phyloP scores from a whole-genome alignment of 2,329 filamentous ascomycete genomes.

The Sporothrix luriei region DNA sequence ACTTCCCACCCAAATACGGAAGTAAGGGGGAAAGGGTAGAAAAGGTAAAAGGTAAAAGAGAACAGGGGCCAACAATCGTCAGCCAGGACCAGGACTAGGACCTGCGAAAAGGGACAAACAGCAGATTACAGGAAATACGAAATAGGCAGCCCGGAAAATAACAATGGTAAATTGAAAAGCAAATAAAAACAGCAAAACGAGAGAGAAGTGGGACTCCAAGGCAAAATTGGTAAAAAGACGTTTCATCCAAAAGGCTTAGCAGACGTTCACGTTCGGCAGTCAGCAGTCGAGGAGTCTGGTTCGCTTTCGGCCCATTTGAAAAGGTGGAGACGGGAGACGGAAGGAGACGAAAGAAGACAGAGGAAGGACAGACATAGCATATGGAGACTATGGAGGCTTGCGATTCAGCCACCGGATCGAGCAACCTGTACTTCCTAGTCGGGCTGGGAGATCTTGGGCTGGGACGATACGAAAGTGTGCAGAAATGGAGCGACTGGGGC shows the following conservation, averaged over 20 bases:
- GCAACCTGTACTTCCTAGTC: background rate
- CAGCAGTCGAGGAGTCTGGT: background rate
- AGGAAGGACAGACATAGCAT: background rate
- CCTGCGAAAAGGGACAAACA: background rate
- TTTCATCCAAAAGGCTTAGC: constrained; percentile 6
- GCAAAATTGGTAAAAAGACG: background rate
- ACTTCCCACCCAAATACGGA: background rate
- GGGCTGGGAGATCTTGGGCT: too few species aligned
- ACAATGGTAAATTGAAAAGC: background rate
- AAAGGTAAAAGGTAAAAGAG: background rate
- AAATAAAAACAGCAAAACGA: background rate
- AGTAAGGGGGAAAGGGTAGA: too few species aligned
- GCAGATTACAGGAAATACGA: background rate
- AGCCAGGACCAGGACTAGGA: background rate
- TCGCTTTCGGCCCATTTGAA: constrained; percentile 5
- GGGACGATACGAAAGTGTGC: background rate
- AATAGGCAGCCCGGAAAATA: constrained; percentile 26
- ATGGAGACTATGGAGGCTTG: background rate
- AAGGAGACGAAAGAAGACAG: background rate
- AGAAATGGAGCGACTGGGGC: background rate
- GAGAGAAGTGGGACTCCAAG: too few species aligned
- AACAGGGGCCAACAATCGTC: background rate
- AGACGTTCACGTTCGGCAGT: constrained; percentile 8
- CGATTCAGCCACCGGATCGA: background rate
- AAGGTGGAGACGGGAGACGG: background rate